Conservation (phyloP, 495 filamentous ascomycete species). For the Tirmania nivea region DNA sequence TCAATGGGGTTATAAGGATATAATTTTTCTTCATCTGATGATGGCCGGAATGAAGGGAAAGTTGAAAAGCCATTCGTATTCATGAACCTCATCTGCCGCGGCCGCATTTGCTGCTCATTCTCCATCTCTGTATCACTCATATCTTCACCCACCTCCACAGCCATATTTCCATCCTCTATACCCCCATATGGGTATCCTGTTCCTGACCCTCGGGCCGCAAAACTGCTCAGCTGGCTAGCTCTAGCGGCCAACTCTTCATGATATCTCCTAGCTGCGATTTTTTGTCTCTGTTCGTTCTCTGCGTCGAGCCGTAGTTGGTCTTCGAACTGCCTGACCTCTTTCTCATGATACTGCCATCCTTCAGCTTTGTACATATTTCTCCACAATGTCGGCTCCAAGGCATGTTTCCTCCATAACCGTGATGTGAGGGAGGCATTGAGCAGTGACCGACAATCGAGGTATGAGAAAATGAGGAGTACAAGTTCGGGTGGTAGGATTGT, state of each 20-base stretch:
- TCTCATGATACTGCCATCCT: constrained; percentile 56
- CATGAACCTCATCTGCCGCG: neutral
- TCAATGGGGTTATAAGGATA: constrained; percentile 6
- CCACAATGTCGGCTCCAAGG: constrained; percentile 76
- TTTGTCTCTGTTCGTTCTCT: constrained; percentile 26
- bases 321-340: constrained; percentile 48
- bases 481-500: constrained; percentile 68
- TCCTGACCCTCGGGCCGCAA: constrained; percentile 20
- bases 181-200: constrained; percentile 25
- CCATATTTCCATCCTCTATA: neutral
- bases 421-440: constrained; percentile 58
- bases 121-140: neutral
- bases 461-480: constrained; percentile 68
- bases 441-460: constrained; percentile 54
- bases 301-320: constrained; percentile 28
- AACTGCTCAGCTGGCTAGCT: constrained; percentile 14
- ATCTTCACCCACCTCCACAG: neutral
- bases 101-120: neutral
- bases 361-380: constrained; percentile 54
- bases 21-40: constrained; percentile 14
- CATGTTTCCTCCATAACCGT: constrained; percentile 56
- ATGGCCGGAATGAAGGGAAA: neutral
- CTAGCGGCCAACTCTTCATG: constrained; percentile 1
- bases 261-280: constrained; percentile 2
- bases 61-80: neutral